Percentiles rank a stretch among this genome's conserved stretches.
Conservation (phyloP, 2,329 filamentous ascomycete species). For the Hypoxylon sp. region DNA sequence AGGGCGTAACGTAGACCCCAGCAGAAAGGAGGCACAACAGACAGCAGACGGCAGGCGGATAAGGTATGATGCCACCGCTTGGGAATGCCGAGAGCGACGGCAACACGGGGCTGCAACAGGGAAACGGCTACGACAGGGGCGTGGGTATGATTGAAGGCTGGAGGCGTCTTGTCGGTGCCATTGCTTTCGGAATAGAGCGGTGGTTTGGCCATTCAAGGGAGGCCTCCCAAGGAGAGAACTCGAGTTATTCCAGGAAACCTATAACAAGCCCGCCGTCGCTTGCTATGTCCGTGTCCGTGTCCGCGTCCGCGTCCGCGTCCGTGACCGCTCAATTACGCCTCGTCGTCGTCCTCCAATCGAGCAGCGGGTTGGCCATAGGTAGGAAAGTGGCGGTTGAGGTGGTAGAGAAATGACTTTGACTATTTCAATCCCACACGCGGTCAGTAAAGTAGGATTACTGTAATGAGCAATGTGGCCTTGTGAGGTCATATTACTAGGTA, state of each 20-base stretch:
- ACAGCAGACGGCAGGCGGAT: conserved; percentile 77
- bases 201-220: conserved; percentile 43
- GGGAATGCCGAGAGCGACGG: conserved; percentile 80
- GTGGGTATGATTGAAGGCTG: neutral
- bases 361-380: conserved; percentile 32
- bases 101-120: conserved; percentile 79
- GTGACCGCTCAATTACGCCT: conserved; percentile 17
- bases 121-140: conserved; percentile 49
- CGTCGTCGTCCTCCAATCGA: conserved; percentile 8
- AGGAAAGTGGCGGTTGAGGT: neutral
- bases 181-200: conserved; percentile 29
- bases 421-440: neutral
- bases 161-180: conserved; percentile 26
- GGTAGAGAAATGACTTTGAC: neutral
- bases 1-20: conserved; percentile 78
- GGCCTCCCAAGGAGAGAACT: conserved; percentile 30
- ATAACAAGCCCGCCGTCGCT: conserved; percentile 6
- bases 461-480: conserved; percentile 35
- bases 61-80: conserved; percentile 79
- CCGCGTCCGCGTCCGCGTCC: too few relatives aligned
- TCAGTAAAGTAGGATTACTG: conserved; percentile 12
- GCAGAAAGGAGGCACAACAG: conserved; percentile 76
- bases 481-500: conserved; percentile 42
- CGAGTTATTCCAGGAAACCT: conserved; percentile 4
- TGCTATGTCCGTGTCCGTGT: conserved; percentile 5